Conservation (phyloP, 208 protist genomes). For the Trichomonas tenax region DNA sequence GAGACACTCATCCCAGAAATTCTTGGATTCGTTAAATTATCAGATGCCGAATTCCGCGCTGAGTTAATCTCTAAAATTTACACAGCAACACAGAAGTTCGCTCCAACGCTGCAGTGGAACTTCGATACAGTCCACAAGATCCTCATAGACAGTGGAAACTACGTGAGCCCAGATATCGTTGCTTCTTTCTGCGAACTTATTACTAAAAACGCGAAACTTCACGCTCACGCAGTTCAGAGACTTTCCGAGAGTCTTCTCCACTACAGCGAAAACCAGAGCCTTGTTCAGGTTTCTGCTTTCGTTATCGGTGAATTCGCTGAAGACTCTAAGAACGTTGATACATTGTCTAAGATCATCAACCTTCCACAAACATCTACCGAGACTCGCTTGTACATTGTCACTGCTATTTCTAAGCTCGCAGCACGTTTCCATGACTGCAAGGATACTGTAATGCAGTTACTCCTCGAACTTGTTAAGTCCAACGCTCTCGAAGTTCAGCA, state of each 20-base stretch:
- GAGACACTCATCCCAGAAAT: not conserved
- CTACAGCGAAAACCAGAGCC: not conserved
- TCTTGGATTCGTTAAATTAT: not conserved
- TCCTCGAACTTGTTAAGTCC: not conserved
- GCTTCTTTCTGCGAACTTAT: not conserved
- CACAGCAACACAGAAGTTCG: not conserved
- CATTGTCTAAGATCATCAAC: not conserved
- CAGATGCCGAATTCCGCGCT: not conserved
- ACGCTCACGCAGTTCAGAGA: not conserved
- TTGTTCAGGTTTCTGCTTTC: not conserved
- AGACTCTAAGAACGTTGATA: not conserved
- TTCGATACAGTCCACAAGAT: slow-evolving; percentile 3
- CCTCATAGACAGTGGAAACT: not conserved
- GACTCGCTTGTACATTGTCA: not conserved
- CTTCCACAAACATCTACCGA: not conserved
- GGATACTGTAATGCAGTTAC: not conserved
- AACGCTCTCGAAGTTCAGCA: not conserved
- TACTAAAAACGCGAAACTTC: not conserved
- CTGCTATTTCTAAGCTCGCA: not conserved
- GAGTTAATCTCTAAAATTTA: not conserved
- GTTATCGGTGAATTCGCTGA: not conserved
- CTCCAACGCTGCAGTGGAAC: not conserved
- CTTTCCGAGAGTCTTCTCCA: not conserved
- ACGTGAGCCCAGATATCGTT: not conserved
- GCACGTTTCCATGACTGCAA: not conserved